phyloP scores from a whole-genome alignment of 2,329 filamentous ascomycete species.

The Ceratocystis eucalypticola region DNA sequence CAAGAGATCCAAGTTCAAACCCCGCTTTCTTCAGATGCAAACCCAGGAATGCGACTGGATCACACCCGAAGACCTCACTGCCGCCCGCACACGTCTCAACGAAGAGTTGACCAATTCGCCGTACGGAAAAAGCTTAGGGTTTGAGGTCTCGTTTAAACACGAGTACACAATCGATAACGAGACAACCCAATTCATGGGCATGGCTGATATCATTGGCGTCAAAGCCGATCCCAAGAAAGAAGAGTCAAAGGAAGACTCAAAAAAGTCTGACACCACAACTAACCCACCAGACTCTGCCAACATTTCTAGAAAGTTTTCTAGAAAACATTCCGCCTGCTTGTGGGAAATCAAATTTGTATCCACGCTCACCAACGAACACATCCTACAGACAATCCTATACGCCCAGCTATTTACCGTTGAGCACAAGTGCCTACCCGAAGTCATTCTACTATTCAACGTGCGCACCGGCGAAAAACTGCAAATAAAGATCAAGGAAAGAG shows the following conservation, averaged over 20 bases:
- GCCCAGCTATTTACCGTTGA: conserved; percentile 21
- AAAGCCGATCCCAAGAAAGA: neutral
- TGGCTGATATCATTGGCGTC: conserved; percentile 13
- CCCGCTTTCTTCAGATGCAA: conserved; percentile 24
- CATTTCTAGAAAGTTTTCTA: neutral
- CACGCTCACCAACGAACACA: conserved; percentile 22
- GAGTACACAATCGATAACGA: neutral
- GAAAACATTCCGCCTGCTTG: conserved; percentile 17
- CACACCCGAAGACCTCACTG: conserved; percentile 19
- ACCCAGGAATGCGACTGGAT: conserved; percentile 25
- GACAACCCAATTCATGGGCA: neutral
- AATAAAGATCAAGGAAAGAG: conserved; percentile 17
- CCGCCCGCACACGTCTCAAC: conserved; percentile 21
- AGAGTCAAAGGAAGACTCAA: neutral
- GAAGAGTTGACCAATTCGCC: conserved; percentile 15
- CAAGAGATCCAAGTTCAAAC: conserved; percentile 21
- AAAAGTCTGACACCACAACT: neutral
- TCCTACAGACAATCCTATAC: conserved; percentile 24
- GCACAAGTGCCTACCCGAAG: conserved; percentile 18
- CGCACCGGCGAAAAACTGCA: conserved; percentile 23
- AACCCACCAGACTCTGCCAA: neutral
- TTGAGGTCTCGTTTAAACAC: conserved; percentile 7
- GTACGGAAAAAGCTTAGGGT: neutral
- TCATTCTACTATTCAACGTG: conserved; percentile 24
- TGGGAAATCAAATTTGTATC: conserved; percentile 27